Conservation (phyloP, 257 asterid species). For the Asclepias syriaca region DNA sequence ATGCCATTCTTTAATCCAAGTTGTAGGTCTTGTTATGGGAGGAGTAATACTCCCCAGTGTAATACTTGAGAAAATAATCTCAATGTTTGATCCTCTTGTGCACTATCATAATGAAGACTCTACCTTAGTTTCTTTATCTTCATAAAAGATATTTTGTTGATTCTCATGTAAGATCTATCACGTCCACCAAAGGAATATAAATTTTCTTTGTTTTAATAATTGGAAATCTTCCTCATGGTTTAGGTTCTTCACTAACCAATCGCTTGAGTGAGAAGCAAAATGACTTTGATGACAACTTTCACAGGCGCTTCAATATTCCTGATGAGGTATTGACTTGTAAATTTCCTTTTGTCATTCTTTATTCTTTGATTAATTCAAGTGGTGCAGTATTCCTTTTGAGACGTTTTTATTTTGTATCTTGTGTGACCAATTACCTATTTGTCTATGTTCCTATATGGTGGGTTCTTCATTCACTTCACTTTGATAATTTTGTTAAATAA, state of each 20-base stretch:
- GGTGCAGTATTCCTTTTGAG: background rate
- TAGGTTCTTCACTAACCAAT: constrained; percentile 64
- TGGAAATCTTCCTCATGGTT: constrained; percentile 18
- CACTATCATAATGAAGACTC: background rate
- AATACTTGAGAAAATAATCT: background rate
- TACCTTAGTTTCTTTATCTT: background rate
- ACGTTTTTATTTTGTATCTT: background rate
- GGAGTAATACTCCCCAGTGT: background rate
- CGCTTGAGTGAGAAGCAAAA: constrained; percentile 62
- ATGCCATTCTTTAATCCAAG: background rate
- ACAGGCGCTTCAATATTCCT: constrained; percentile 52
- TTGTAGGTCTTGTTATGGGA: background rate
- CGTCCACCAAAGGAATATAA: background rate
- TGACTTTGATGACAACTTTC: constrained; percentile 68
- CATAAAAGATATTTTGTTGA: background rate
- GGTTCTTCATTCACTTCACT: background rate
- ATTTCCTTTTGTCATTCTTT: background rate
- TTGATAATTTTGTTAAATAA: background rate
- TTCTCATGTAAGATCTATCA: background rate
- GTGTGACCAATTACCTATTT: background rate
- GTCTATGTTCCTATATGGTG: background rate
- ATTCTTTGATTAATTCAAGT: background rate
- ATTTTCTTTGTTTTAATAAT: constrained; percentile 4
- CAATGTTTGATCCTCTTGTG: background rate
- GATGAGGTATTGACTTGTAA: constrained; percentile 45